Percentiles rank a stretch among this genome's conserved stretches.
These are phyloP conservation scores for Dactylis glomerata DNA, from an alignment of 176 grass and related monocot genomes.

Conservation along the genomic window DNA sequence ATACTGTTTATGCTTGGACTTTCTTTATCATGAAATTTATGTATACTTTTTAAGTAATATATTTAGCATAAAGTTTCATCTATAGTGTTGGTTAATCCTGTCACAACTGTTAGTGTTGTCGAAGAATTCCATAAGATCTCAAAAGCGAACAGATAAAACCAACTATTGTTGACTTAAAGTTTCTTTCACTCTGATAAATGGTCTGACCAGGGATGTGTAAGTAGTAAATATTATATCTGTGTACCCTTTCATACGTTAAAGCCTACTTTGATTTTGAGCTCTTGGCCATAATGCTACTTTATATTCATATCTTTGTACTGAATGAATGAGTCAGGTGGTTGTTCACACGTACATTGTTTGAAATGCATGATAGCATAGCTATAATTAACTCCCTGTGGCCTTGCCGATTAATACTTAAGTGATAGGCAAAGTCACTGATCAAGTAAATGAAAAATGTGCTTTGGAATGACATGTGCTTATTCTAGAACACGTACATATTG, in stretches of 20 bases:
- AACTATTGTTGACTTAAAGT: not conserved
- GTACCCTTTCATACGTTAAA: not conserved
- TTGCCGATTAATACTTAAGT: not conserved
- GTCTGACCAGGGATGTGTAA: not conserved
- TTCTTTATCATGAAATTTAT: not conserved
- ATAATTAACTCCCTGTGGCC: not conserved
- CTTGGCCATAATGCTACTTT: not conserved
- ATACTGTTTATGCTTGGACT: constrained; percentile 10
- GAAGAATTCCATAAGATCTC: not conserved
- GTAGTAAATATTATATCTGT: not conserved
- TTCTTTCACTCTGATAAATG: not conserved
- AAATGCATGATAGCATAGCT: not conserved
- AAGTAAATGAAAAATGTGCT: not conserved
- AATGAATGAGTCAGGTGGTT: not conserved
- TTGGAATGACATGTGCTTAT: not conserved
- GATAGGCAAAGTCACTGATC: not conserved
- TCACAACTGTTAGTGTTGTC: not conserved
- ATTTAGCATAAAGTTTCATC: not conserved
- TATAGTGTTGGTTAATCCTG: not conserved
- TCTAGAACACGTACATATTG: not conserved
- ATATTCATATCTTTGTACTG: not conserved
- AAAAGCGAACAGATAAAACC: not conserved
- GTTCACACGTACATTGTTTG: not conserved
- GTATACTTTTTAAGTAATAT: not conserved
- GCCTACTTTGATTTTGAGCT: not conserved